phyloP scores from a whole-genome alignment of 345 rosid species.

The Eucalyptus marginata region DNA sequence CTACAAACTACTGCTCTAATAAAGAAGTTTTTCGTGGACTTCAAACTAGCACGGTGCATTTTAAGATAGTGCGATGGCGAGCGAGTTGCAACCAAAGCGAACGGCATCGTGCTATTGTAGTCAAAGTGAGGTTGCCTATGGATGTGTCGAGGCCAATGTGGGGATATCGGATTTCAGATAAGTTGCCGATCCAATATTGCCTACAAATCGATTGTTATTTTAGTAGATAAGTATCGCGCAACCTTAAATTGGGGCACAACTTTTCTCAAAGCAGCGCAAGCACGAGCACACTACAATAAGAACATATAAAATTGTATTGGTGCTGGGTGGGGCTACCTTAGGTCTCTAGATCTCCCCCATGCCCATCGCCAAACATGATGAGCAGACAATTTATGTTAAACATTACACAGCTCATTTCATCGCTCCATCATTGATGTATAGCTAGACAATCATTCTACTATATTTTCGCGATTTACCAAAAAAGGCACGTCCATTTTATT shows the following conservation, averaged over 20 bases:
- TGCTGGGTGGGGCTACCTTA: not conserved
- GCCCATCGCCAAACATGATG: not conserved
- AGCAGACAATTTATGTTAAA: not conserved
- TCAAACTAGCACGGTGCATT: not conserved
- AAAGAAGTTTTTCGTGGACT: not conserved
- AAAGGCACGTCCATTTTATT: not conserved
- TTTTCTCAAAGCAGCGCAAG: not conserved
- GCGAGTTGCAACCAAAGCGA: not conserved
- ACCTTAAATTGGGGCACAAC: not conserved
- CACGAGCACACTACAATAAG: not conserved
- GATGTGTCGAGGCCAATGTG: not conserved
- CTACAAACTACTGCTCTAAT: not conserved
- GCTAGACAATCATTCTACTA: no score
- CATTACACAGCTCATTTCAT: not conserved
- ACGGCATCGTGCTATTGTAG: rapidly evolving
- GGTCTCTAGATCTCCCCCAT: rapidly evolving
- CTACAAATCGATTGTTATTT: not conserved
- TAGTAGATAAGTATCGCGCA: not conserved
- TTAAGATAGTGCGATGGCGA: not conserved
- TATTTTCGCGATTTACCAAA: not conserved
- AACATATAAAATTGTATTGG: not conserved
- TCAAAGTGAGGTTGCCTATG: not conserved
- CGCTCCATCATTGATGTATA: rapidly evolving
- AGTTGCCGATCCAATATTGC: not conserved
- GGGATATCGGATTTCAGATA: not conserved